phyloP scores from a whole-genome alignment of 768 basidiomycete genomes.

The Suillus hirtellus region DNA sequence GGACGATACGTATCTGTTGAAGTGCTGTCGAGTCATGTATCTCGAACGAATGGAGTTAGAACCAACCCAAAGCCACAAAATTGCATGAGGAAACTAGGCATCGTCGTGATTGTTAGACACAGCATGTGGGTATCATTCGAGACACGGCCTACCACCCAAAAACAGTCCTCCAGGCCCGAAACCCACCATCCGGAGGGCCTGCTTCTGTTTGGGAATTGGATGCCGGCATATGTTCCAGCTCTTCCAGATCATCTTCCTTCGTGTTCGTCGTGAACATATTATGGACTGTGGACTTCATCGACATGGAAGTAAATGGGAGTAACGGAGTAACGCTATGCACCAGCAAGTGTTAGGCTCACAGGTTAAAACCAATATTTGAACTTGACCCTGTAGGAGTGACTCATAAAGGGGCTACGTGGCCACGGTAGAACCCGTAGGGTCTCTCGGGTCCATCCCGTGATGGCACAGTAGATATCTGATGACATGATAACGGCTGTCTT shows the following conservation, averaged over 20 bases:
- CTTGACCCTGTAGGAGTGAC: background rate
- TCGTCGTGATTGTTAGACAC: background rate
- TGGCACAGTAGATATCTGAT: background rate
- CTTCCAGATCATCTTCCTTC: background rate
- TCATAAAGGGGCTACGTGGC: background rate
- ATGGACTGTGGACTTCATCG: background rate
- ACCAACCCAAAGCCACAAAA: constrained; percentile 31
- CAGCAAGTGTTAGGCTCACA: background rate
- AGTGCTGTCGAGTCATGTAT: too few species aligned
- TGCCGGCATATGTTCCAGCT: background rate
- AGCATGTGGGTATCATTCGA: background rate
- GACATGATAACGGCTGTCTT: background rate
- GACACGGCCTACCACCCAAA: constrained; percentile 10
- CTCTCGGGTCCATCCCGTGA: background rate
- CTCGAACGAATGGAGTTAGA: background rate
- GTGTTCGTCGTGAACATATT: background rate
- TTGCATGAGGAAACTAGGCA: constrained; percentile 25
- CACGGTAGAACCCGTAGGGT: background rate
- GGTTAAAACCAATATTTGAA: background rate
- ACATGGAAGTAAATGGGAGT: background rate
- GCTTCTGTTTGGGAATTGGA: background rate
- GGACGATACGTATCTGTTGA: constrained; percentile 23
- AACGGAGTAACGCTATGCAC: background rate
- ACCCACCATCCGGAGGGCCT: constrained; percentile 13
- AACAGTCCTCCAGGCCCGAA: constrained; percentile 17